Evolutionary conservation across 23 red algal species (phyloP).

Genomic region (Gracilaria domingensis): DNA sequence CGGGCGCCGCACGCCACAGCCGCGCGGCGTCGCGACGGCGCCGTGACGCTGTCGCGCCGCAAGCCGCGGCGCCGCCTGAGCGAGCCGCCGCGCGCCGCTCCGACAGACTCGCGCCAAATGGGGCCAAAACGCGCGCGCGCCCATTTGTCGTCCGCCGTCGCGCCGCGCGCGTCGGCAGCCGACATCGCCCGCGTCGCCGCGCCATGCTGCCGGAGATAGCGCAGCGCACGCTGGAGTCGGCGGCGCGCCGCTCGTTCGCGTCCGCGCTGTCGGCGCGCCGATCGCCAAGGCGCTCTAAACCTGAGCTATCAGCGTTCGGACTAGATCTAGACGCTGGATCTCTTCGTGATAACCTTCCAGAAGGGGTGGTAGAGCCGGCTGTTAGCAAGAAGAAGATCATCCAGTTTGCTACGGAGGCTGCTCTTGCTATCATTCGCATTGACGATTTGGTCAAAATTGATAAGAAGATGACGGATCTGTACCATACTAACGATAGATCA

Average conservation of each 20-base stretch:
- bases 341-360: slow-evolving; percentile 84
- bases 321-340: slow-evolving; percentile 82
- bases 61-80: too few relatives aligned
- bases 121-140: too few relatives aligned
- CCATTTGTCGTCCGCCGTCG: too few relatives aligned
- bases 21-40: too few relatives aligned
- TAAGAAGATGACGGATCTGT: slow-evolving; percentile 52
- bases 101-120: too few relatives aligned
- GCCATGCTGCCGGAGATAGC: slow-evolving; percentile 45
- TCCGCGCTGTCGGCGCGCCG: slow-evolving; percentile 36
- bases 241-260: slow-evolving; percentile 57
- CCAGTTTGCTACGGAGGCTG: slow-evolving; percentile 97
- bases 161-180: not conserved
- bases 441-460: slow-evolving; percentile 91
- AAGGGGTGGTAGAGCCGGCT: slow-evolving; percentile 93
- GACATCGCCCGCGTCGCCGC: not conserved
- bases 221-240: slow-evolving; percentile 56
- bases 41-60: too few relatives aligned
- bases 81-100: too few relatives aligned
- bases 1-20: too few relatives aligned
- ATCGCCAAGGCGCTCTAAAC: slow-evolving; percentile 71
- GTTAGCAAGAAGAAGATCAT: slow-evolving; percentile 97
- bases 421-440: slow-evolving; percentile 95
- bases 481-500: slow-evolving; percentile 52
- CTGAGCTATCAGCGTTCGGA: slow-evolving; percentile 66